Conservation (phyloP, 2,329 filamentous ascomycete species). For the Dactylellina cionopaga region DNA sequence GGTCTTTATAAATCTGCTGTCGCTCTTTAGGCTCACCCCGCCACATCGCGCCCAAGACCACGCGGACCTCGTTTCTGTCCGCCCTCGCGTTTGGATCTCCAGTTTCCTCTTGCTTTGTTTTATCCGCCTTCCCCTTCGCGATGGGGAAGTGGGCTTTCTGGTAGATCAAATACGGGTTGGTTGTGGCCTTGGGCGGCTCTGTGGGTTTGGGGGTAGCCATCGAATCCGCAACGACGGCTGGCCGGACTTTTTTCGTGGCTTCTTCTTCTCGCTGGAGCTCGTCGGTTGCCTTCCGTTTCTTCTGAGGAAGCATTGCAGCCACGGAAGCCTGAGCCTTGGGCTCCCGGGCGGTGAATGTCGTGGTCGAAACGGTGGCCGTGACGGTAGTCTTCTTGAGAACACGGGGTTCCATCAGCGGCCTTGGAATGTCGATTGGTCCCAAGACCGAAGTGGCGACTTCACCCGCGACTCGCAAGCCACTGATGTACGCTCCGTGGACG, state of each 20-base stretch:
- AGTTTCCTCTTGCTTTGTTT: conserved; percentile 72
- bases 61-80: conserved; percentile 77
- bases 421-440: conserved; percentile 80
- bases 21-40: conserved; percentile 76
- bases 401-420: conserved; percentile 77
- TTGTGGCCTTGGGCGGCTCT: conserved; percentile 75
- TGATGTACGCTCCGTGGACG: conserved; percentile 94
- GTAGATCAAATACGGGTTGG: conserved; percentile 89
- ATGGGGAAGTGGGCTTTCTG: conserved; percentile 77
- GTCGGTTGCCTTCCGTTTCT: conserved; percentile 57
- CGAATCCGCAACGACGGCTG: conserved; percentile 59
- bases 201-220: conserved; percentile 66
- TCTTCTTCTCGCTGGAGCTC: conserved; percentile 72
- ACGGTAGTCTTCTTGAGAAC: neutral
- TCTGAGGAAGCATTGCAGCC: neutral
- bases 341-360: neutral
- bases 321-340: conserved; percentile 11
- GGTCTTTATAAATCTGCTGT: conserved; percentile 80
- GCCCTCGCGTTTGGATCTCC: conserved; percentile 75
- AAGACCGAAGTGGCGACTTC: conserved; percentile 83
- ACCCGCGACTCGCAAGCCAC: conserved; percentile 86
- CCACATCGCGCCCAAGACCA: conserved; percentile 91
- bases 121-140: conserved; percentile 74
- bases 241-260: conserved; percentile 70
- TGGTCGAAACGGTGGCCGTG: neutral